phyloP scores from a whole-genome alignment of 163 green algal species.

The Coccomyxa subellipsoidea region DNA sequence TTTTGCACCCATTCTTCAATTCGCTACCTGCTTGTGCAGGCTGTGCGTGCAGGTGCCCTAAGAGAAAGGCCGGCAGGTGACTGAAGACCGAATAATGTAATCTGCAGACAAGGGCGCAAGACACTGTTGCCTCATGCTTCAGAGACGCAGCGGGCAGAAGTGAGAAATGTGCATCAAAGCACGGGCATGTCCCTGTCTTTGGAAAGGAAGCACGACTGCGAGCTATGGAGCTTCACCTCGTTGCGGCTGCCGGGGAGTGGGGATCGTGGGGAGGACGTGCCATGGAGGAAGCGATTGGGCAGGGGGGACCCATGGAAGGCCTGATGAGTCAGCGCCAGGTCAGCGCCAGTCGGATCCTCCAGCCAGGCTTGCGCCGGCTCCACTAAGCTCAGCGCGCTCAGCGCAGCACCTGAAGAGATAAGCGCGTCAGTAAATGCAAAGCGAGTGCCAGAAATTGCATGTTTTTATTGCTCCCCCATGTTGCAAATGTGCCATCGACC shows the following conservation, averaged over 20 bases:
- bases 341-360: slow-evolving; percentile 35
- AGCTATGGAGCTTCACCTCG: background rate
- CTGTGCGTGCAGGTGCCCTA: no score
- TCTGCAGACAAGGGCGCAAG: no score
- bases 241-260: background rate
- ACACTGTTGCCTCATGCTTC: no score
- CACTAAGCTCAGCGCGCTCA: slow-evolving; percentile 43
- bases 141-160: no score
- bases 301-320: background rate
- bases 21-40: no score
- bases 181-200: no score
- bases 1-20: no score
- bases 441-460: background rate
- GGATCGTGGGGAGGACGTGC: background rate
- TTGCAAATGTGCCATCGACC: no score
- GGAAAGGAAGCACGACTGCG: no score
- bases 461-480: background rate
- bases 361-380: slow-evolving; percentile 53
- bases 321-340: background rate
- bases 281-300: background rate
- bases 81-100: no score
- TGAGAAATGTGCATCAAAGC: background rate
- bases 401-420: slow-evolving; percentile 20
- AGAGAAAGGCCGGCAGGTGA: no score
- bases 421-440: background rate